Conservation (phyloP, 768 basidiomycete species). For the Panaeolus papilionaceus region DNA sequence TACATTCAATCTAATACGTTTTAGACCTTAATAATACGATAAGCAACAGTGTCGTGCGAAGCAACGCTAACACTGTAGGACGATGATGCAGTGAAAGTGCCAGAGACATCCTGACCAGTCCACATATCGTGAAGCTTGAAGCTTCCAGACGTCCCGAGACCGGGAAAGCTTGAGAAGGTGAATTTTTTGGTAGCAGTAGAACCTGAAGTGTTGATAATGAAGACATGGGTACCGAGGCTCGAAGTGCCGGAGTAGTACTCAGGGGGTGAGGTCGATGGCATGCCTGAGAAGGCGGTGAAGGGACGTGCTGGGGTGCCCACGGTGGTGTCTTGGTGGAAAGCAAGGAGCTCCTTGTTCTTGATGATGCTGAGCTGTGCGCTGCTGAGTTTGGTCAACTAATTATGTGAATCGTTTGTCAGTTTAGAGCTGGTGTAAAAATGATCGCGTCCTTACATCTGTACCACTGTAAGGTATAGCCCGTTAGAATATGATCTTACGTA, state of each 20-base stretch:
- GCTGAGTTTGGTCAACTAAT: constrained; percentile 48
- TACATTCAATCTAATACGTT: neutral
- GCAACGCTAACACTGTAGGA: constrained; percentile 48
- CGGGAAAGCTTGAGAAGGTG: constrained; percentile 52
- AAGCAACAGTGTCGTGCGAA: constrained; percentile 59
- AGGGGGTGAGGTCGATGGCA: constrained; percentile 50
- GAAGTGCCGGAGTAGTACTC: constrained; percentile 60
- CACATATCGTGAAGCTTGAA: constrained; percentile 64
- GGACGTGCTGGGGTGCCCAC: constrained; percentile 54
- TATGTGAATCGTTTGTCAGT: neutral
- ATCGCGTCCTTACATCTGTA: constrained; percentile 40
- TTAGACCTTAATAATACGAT: constrained; percentile 40
- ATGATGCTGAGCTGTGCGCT: constrained; percentile 51
- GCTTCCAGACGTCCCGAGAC: constrained; percentile 42
- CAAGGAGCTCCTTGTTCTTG: constrained; percentile 57
- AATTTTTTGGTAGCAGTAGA: constrained; percentile 50
- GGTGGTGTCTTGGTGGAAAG: constrained; percentile 57
- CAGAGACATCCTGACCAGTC: constrained; percentile 48
- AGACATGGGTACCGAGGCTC: constrained; percentile 57
- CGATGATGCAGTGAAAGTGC: constrained; percentile 40
- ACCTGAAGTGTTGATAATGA: constrained; percentile 56
- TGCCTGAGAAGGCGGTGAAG: constrained; percentile 47
- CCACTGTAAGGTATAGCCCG: constrained; percentile 31
- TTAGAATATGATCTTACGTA: neutral
- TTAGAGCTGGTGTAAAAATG: neutral